Evolutionary conservation across 805 yeast genomes (phyloP), one percentile per base, ranked within the genome.

Genomic region (Ogataea saltuana): DNA sequence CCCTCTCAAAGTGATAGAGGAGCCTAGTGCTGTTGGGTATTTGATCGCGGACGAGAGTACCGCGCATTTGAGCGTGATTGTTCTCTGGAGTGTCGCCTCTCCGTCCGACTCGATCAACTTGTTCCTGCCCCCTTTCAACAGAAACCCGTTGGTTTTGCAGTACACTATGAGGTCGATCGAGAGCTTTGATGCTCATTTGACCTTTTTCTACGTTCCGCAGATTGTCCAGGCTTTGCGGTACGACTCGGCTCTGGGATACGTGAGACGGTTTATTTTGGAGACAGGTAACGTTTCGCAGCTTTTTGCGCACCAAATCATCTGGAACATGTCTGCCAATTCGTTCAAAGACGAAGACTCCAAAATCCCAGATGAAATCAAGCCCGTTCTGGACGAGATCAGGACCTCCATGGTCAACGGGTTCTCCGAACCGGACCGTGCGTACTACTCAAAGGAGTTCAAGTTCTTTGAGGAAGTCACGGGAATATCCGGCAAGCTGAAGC

Each of bases 161-260:
- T 93, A 83, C 59, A 84, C 96, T 11, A 85, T 91, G 85, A 75
- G 95, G 54, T 85, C 97, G 0, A 69, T 93, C 50, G 97, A 89
- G 61, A 74, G 81, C 16, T 95, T 88, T 56, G 96, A 88, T 56
- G 88, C 88, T 27, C 85, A 86, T 55, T 68, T 85, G 49, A 88
- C 97, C 0, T 93, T 95, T 69, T 93, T 95, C 63, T 93, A 95
- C 59, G 98, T 93, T 41, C 99, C 99, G 2, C 99, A 93, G 63
- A 88, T 93, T 64, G 99, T 93, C 16, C 99, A 93, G 67, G 76
- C 88, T 50, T 72, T 93, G 53, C 76, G 98, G 50, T 83, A 83
- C 61, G 99, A 93, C 61, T 30, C 44, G 20, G 65, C 65, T 9
- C 70, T 78, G 33, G 98, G 97, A 1, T 90, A 88, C 55, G 95